Evolutionary conservation across 805 yeast genomes (phyloP).

Genomic region (Saitoella complicata): DNA sequence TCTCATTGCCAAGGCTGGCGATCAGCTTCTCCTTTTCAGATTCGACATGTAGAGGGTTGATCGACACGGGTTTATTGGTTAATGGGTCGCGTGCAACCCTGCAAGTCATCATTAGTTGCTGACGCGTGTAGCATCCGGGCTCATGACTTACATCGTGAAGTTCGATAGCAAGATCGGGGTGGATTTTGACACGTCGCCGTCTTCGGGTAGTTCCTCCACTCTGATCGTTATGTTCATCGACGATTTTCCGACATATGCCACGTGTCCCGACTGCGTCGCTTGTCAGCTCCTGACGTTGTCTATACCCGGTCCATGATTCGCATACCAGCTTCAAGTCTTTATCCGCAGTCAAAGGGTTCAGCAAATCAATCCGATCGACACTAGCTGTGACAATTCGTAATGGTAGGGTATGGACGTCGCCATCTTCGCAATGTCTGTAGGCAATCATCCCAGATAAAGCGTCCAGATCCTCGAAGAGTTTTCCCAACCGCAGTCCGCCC

Average conservation of each 20-base stretch:
- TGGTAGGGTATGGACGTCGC: slow-evolving; percentile 25
- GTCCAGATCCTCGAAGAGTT: slow-evolving; percentile 83
- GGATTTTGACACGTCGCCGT: slow-evolving; percentile 32
- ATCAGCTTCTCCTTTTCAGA: too few species aligned
- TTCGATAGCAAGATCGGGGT: too few species aligned
- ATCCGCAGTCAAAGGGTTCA: slow-evolving; percentile 68
- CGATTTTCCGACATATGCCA: slow-evolving; percentile 86
- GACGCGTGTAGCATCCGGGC: too few species aligned
- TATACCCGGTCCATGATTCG: too few species aligned
- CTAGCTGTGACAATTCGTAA: neutral
- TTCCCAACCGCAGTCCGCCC: slow-evolving; percentile 46
- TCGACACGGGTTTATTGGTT: too few species aligned
- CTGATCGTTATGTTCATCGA: slow-evolving; percentile 90
- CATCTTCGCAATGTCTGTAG: slow-evolving; percentile 75
- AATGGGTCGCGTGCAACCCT: too few species aligned
- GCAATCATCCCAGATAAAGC: slow-evolving; percentile 66
- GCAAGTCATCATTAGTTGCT: too few species aligned
- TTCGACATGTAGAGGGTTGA: too few species aligned
- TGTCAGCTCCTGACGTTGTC: too few species aligned
- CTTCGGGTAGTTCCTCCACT: slow-evolving; percentile 61
- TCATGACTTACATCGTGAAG: too few species aligned
- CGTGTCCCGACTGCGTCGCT: slow-evolving; percentile 43
- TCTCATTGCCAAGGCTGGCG: too few species aligned
- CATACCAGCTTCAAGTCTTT: slow-evolving; percentile 45
- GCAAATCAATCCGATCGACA: slow-evolving; percentile 79